phyloP scores from a whole-genome alignment of 192 early-diverging fungal species.

The Geosiphon pyriformis region DNA sequence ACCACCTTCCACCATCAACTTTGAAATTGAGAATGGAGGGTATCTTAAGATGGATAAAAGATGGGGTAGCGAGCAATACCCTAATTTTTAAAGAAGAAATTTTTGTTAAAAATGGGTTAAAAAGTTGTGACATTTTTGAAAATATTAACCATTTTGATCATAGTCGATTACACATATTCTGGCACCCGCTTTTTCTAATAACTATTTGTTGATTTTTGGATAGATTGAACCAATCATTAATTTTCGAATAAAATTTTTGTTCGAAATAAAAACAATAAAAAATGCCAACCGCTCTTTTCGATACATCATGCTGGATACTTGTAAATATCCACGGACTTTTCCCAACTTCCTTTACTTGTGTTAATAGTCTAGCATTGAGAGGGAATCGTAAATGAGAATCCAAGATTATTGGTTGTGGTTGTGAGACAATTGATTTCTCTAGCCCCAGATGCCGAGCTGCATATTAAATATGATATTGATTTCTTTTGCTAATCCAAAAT shows the following conservation, averaged over 20 bases:
- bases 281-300: conserved; percentile 14
- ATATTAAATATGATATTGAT: background rate
- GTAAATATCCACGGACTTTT: conserved; percentile 56
- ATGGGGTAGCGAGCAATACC: conserved; percentile 22
- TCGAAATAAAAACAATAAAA: no score
- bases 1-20: conserved; percentile 90
- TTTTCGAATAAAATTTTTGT: background rate
- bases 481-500: background rate
- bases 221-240: background rate
- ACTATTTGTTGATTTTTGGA: background rate
- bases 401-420: conserved; percentile 76
- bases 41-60: conserved; percentile 21
- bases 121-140: background rate
- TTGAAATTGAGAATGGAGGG: conserved; percentile 32
- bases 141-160: conserved; percentile 31
- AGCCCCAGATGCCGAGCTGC: conserved; percentile 19
- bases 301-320: conserved; percentile 21
- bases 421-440: conserved; percentile 25
- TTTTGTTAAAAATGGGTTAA: background rate
- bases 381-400: conserved; percentile 70
- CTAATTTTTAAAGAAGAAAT: conserved; percentile 14
- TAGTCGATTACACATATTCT: conserved; percentile 40
- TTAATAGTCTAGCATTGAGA: conserved; percentile 47
- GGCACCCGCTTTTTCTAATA: conserved; percentile 57
- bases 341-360: conserved; percentile 21